Evolutionary conservation across 345 rosid species (phyloP).

Genomic region (Barbarea vulgaris): DNA sequence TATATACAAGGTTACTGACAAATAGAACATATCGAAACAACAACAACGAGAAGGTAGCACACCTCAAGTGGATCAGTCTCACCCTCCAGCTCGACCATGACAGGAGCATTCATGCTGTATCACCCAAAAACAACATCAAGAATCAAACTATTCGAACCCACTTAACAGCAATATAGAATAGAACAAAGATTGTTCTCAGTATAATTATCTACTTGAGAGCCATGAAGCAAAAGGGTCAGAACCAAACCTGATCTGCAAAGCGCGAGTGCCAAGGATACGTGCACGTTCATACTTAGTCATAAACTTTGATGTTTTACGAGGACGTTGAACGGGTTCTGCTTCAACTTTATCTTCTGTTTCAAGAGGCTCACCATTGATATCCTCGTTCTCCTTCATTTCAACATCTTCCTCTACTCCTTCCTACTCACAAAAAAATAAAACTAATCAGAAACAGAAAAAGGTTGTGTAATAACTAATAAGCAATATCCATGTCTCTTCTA

Average conservation of each 20-base stretch:
- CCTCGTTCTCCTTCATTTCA: constrained; percentile 63
- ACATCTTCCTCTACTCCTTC: constrained; percentile 78
- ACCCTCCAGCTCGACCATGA: constrained; percentile 87
- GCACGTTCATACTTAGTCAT: constrained; percentile 87
- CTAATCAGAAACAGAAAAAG: not conserved
- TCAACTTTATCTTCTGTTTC: constrained; percentile 65
- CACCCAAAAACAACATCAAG: constrained; percentile 1
- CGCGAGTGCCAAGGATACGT: constrained; percentile 79
- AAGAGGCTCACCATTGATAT: constrained; percentile 55
- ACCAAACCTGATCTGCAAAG: constrained; percentile 75
- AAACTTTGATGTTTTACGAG: constrained; percentile 69
- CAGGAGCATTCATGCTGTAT: constrained; percentile 87
- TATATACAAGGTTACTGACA: not conserved
- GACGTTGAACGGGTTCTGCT: constrained; percentile 38
- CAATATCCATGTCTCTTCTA: not conserved
- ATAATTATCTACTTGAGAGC: no score
- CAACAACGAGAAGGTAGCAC: not conserved
- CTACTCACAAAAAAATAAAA: constrained; percentile 42
- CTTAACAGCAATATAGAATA: not conserved
- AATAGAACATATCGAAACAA: not conserved
- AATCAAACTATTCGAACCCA: not conserved
- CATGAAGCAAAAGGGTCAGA: no score
- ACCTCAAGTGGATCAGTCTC: constrained; percentile 91
- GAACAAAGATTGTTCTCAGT: not conserved
- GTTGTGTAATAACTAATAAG: no score